Evolutionary conservation across 2,329 filamentous ascomycete genomes (phyloP).

Genomic region (Claviceps spartinae): DNA sequence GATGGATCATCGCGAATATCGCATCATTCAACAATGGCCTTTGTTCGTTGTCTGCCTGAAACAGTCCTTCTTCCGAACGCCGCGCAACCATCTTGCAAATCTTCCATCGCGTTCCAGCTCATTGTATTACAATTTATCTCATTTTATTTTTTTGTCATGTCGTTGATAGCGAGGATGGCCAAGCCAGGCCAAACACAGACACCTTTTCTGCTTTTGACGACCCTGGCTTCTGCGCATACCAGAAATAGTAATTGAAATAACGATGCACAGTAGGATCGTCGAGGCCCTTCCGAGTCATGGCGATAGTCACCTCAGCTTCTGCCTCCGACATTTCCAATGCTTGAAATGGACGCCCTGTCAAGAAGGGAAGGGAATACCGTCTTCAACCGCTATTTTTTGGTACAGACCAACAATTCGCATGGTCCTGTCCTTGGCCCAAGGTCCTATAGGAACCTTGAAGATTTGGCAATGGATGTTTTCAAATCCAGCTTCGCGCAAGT

Average conservation of each 20-base stretch:
- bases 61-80: too few species aligned
- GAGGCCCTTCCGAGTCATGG: constrained; percentile 13
- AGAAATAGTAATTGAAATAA: constrained; percentile 23
- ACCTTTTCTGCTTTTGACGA: neutral
- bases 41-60: too few species aligned
- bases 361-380: constrained; percentile 23
- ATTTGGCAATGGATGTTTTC: constrained; percentile 18
- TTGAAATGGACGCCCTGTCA: constrained; percentile 20
- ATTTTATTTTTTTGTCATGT: too few species aligned
- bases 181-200: neutral
- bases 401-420: constrained; percentile 24
- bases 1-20: too few species aligned
- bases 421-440: constrained; percentile 21
- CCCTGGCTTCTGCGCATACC: constrained; percentile 22
- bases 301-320: constrained; percentile 18
- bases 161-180: too few species aligned
- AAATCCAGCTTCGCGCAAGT: constrained; percentile 9
- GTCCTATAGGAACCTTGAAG: constrained; percentile 23
- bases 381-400: constrained; percentile 22
- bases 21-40: too few species aligned
- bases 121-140: too few species aligned
- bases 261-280: constrained; percentile 18
- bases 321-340: constrained; percentile 16
- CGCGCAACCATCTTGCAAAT: too few species aligned
- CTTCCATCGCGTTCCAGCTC: too few species aligned